These are phyloP conservation scores for Mycena latifolia DNA, from an alignment of 768 basidiomycete genomes.

Conservation along the genomic window DNA sequence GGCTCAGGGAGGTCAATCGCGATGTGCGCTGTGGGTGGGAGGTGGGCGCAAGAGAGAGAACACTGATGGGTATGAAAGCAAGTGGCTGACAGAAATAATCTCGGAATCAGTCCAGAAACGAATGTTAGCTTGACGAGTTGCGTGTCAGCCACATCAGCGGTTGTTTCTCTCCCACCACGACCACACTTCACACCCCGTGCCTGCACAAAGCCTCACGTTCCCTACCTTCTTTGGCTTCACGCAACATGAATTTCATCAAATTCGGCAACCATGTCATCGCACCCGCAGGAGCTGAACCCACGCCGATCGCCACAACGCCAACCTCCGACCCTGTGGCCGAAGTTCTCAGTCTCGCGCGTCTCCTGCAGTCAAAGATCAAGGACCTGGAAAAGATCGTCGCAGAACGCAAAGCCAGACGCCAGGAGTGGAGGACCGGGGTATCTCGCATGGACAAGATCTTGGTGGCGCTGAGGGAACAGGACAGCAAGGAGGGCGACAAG, in stretches of 20 bases:
- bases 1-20: background rate
- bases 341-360: conserved; percentile 8
- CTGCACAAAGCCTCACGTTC: background rate
- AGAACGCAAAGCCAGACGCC: conserved; percentile 16
- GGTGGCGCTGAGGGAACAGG: conserved; percentile 13
- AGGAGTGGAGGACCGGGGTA: conserved; percentile 8
- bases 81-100: conserved; percentile 20
- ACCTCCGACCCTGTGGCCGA: background rate
- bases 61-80: background rate
- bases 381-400: conserved; percentile 14
- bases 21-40: background rate
- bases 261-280: conserved; percentile 30
- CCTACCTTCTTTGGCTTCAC: background rate
- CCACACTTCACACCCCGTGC: background rate
- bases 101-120: background rate
- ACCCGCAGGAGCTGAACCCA: conserved; percentile 14
- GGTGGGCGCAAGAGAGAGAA: background rate
- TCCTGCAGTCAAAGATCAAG: conserved; percentile 24
- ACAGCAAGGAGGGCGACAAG: conserved; percentile 21
- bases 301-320: background rate
- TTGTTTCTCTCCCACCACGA: conserved; percentile 15
- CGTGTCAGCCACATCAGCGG: conserved; percentile 23
- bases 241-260: conserved; percentile 30
- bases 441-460: conserved; percentile 8
- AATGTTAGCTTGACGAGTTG: background rate